Percentiles rank a stretch among this genome's conserved stretches.
These are phyloP conservation scores for Shiraia sp. DNA, from an alignment of 2,329 filamentous ascomycete species.

Conservation along the genomic window DNA sequence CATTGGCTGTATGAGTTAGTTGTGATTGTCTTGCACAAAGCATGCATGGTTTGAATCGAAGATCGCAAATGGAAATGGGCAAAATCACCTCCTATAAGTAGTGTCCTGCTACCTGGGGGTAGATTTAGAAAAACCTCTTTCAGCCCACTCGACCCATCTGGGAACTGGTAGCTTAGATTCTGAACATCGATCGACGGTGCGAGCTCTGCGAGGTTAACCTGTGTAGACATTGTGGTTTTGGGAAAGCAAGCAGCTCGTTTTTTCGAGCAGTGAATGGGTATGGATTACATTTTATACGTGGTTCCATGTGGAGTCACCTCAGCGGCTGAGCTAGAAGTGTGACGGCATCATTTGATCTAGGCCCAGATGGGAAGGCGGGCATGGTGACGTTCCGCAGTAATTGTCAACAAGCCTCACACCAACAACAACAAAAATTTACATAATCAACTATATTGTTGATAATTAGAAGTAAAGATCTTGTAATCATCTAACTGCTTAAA, in stretches of 20 bases:
- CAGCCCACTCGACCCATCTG: constrained; percentile 80
- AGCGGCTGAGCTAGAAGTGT: constrained; percentile 5
- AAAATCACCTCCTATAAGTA: constrained; percentile 77
- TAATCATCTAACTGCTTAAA: too few species aligned
- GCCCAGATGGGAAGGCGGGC: constrained; percentile 18
- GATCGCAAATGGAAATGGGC: too few species aligned
- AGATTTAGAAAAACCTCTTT: constrained; percentile 73
- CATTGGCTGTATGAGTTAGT: constrained; percentile 67
- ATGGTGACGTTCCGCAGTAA: constrained; percentile 3
- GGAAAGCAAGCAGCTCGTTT: not conserved
- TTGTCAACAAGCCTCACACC: not conserved
- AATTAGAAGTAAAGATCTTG: too few species aligned
- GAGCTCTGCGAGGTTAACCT: constrained; percentile 19
- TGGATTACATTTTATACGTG: constrained; percentile 18
- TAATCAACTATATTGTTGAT: not conserved
- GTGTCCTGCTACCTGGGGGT: constrained; percentile 80
- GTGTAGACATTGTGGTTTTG: constrained; percentile 23
- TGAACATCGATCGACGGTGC: constrained; percentile 71
- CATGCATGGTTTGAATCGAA: too few species aligned
- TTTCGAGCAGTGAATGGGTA: constrained; percentile 1
- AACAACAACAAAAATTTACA: not conserved
- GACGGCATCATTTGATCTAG: constrained; percentile 21
- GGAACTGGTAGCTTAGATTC: constrained; percentile 85
- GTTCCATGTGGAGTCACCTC: constrained; percentile 9
- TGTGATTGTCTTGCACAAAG: too few species aligned